These are phyloP conservation scores for Pseudovirgaria hyperparasitica DNA, from an alignment of 2,329 filamentous ascomycete species.

Conservation along the genomic window DNA sequence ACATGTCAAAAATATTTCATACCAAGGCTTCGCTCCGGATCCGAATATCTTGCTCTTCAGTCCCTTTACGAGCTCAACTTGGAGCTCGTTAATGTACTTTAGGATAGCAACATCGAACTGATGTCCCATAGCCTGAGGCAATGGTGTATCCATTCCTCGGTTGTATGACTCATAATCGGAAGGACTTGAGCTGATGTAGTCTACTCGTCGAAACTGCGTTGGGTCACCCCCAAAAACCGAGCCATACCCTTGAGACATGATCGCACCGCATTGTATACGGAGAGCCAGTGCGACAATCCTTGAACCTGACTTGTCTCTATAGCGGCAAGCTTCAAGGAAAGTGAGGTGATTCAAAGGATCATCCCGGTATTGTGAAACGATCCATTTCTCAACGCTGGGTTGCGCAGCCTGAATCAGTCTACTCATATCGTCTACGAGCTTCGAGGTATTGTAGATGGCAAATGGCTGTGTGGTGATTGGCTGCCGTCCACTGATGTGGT, in stretches of 20 bases:
- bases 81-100: slow-evolving; percentile 17
- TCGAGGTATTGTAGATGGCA: slow-evolving; percentile 19
- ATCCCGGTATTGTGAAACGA: slow-evolving; percentile 15
- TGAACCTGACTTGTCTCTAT: slow-evolving; percentile 8
- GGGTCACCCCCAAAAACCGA: slow-evolving; percentile 17
- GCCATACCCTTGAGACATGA: slow-evolving; percentile 25
- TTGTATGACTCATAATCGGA: slow-evolving; percentile 23
- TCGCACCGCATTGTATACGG: slow-evolving; percentile 20
- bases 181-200: slow-evolving; percentile 16
- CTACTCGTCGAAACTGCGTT: slow-evolving; percentile 20
- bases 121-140: slow-evolving; percentile 22
- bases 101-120: slow-evolving; percentile 24
- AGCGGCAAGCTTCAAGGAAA: slow-evolving; percentile 18
- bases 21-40: slow-evolving; percentile 23
- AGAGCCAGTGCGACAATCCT: slow-evolving; percentile 16
- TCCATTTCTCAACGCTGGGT: slow-evolving; percentile 18
- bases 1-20: slow-evolving; percentile 21
- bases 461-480: slow-evolving; percentile 19
- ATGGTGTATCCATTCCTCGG: slow-evolving; percentile 17
- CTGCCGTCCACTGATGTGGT: slow-evolving; percentile 14
- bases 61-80: slow-evolving; percentile 17
- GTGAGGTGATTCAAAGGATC: slow-evolving; percentile 18
- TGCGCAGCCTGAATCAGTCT: slow-evolving; percentile 16
- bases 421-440: slow-evolving; percentile 14
- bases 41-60: slow-evolving; percentile 18